These are phyloP conservation scores for Gautieria morchelliformis DNA, from an alignment of 768 basidiomycete genomes.

Conservation along the genomic window DNA sequence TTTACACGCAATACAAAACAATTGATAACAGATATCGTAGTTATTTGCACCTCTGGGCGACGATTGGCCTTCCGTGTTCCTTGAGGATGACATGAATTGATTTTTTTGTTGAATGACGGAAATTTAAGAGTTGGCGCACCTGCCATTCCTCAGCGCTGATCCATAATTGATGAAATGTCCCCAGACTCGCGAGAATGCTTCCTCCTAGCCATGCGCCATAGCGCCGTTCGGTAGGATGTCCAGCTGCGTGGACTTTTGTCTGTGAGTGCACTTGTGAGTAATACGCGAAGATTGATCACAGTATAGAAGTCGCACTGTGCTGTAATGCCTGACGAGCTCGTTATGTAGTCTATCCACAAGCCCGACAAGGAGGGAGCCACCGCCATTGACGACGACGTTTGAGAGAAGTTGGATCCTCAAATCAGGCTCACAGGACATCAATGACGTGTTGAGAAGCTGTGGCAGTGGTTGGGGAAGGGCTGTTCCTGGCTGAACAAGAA, in stretches of 20 bases:
- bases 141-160: constrained; percentile 91
- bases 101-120: neutral
- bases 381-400: constrained; percentile 95
- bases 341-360: constrained; percentile 72
- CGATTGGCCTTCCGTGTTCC: constrained; percentile 79
- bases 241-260: constrained; percentile 89
- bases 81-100: constrained; percentile 18
- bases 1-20: neutral
- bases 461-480: constrained; percentile 70
- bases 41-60: constrained; percentile 81
- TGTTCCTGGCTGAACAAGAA: constrained; percentile 38
- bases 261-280: constrained; percentile 21
- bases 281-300: neutral
- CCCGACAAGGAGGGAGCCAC: constrained; percentile 79
- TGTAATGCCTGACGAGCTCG: constrained; percentile 39
- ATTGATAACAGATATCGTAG: neutral
- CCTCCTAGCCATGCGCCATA: constrained; percentile 96
- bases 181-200: constrained; percentile 86
- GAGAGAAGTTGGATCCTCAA: constrained; percentile 81
- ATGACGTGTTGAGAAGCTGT: constrained; percentile 63
- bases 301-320: neutral
- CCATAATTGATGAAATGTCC: constrained; percentile 97
- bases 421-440: constrained; percentile 85
- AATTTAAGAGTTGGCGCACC: constrained; percentile 29
- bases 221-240: constrained; percentile 80